These are phyloP conservation scores for Russula virescens DNA, from an alignment of 768 basidiomycete genomes.

Conservation along the genomic window DNA sequence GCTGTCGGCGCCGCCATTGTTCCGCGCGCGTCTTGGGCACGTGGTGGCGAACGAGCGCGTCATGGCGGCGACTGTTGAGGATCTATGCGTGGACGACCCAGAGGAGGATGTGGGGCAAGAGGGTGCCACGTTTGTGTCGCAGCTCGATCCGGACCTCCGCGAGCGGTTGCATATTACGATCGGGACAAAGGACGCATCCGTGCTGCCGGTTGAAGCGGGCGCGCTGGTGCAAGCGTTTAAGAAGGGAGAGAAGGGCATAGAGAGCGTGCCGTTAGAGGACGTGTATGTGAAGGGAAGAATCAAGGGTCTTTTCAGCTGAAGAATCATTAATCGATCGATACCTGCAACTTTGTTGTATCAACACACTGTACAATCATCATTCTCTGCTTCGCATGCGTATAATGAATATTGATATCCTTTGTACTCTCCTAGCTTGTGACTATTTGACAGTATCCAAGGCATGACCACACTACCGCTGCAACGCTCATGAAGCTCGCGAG, in stretches of 20 bases:
- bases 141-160: constrained; percentile 43
- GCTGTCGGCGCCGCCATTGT: constrained; percentile 42
- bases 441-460: too few species aligned
- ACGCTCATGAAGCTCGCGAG: too few species aligned
- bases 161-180: constrained; percentile 78
- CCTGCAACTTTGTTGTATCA: too few species aligned
- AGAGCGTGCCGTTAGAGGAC: constrained; percentile 30
- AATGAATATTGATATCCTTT: too few species aligned
- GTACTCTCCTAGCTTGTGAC: too few species aligned
- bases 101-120: constrained; percentile 32
- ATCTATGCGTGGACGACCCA: constrained; percentile 38
- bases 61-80: constrained; percentile 73
- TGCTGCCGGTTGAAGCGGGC: constrained; percentile 66
- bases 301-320: constrained; percentile 23
- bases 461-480: too few species aligned
- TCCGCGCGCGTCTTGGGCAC: constrained; percentile 53
- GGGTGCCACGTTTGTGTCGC: constrained; percentile 43
- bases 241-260: constrained; percentile 31
- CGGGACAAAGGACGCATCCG: constrained; percentile 51
- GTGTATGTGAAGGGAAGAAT: constrained; percentile 31
- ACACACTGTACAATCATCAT: not conserved
- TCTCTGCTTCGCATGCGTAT: too few species aligned
- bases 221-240: constrained; percentile 54
- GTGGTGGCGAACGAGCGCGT: constrained; percentile 73
- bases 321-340: not conserved